Conservation (phyloP, 139 green algal genomes). For the Volvox africanus region DNA sequence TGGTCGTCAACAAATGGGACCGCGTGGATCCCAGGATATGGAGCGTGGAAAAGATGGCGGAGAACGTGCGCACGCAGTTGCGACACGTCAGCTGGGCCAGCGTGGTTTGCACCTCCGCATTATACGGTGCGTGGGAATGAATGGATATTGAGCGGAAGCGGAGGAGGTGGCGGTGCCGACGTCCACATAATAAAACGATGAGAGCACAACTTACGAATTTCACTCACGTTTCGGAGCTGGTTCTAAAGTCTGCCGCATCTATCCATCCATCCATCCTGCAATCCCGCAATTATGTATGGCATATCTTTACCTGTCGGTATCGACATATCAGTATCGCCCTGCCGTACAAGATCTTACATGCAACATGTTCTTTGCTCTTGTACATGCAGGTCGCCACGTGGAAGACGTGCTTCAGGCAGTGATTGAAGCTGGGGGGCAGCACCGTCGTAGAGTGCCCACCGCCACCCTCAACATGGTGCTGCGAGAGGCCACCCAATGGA, state of each 20-base stretch:
- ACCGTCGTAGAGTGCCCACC: slow-evolving; percentile 90
- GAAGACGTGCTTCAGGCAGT: slow-evolving; percentile 84
- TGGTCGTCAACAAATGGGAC: slow-evolving; percentile 99
- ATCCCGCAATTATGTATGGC: too few species aligned
- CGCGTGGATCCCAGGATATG: slow-evolving; percentile 66
- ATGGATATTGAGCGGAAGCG: background rate
- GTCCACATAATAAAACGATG: background rate
- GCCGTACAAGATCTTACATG: too few species aligned
- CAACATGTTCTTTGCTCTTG: too few species aligned
- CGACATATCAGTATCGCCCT: too few species aligned
- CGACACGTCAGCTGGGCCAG: slow-evolving; percentile 88
- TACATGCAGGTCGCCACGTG: slow-evolving; percentile 74
- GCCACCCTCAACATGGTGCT: slow-evolving; percentile 96
- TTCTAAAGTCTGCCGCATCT: too few species aligned
- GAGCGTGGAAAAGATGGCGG: slow-evolving; percentile 60
- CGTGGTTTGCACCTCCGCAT: slow-evolving; percentile 91
- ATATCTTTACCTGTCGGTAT: too few species aligned
- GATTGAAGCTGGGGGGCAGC: slow-evolving; percentile 80
- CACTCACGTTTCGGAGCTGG: too few species aligned
- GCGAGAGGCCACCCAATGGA: slow-evolving; percentile 82
- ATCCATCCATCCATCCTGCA: too few species aligned
- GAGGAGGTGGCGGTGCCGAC: background rate
- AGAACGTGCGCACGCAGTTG: slow-evolving; percentile 84
- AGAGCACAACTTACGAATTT: too few species aligned
- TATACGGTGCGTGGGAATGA: slow-evolving; percentile 67